Evolutionary conservation across 2,329 filamentous ascomycete species (phyloP), one percentile per base, ranked within the genome.

Genomic region (Exserohilum rostratum): DNA sequence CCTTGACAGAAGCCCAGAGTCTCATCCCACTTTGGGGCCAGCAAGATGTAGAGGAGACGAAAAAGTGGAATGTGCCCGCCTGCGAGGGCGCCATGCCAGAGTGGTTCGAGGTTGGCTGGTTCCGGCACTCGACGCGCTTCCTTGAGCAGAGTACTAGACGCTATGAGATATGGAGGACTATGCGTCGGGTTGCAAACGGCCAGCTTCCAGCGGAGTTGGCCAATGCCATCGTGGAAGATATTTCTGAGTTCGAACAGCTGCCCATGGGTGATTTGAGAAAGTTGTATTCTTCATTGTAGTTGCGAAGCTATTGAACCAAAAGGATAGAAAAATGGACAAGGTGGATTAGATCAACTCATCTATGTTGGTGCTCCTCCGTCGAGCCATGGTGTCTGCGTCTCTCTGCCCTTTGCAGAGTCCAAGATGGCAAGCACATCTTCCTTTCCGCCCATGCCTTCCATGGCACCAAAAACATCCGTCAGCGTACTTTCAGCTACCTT

Each of bases 401-500:
- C 25, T 53, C 15, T 49, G 6, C 48, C 53, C 17, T 42, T 55
- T 18, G 55, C 60, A 18, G 38, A 31, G 9, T 57, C 40, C 13
- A 63, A 38, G 9, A 63, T 63, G 13, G 52, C 53, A 22, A 61
- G 35, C n/a, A 61, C 43, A 18, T 53, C 46, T 6, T 61, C 46
- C 49, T 61, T 61, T 18, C 22, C 46, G 7, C 35, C 46, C 15
- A 57, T 42, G 30, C 44, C 39, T 11, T 52, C 44, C 39, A 48
- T 48, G 27, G 50, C 50, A 13, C 50, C 48, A 13, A 57, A 62
- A 4, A 62, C 54, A 48, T 67, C 66, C 18, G 64, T 68, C 57
- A 69, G 25, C 1, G 63, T 68, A 34, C 55, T 48, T 31, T 69
- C 61, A 17, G 63, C 66, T 27, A 70, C 58, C 54, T 55, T 59